Conservation (phyloP, 2,329 filamentous ascomycete species). For the Monilinia fructigena region DNA sequence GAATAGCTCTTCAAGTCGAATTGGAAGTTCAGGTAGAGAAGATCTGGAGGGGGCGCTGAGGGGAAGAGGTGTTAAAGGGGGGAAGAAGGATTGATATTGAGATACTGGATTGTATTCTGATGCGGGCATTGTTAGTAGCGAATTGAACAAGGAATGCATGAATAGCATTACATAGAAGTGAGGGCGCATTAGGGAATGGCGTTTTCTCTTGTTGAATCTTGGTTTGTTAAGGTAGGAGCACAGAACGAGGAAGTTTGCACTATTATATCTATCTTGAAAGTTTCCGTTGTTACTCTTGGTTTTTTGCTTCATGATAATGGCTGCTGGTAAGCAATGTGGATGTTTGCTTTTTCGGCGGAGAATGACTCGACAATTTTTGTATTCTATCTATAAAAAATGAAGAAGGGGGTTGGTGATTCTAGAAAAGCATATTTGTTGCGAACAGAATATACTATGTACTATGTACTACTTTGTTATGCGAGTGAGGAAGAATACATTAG, state of each 20-base stretch:
- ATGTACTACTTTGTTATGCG: neutral
- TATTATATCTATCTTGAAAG: neutral
- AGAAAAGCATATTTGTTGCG: neutral
- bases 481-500: neutral
- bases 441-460: neutral
- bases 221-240: neutral
- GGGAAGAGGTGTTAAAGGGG: constrained; percentile 20
- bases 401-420: neutral
- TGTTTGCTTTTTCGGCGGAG: neutral
- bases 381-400: neutral
- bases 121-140: neutral
- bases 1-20: constrained; percentile 23
- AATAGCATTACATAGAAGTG: constrained; percentile 10
- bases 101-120: neutral
- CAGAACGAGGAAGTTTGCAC: neutral
- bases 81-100: constrained; percentile 13
- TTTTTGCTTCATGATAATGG: too few relatives aligned
- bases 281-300: neutral
- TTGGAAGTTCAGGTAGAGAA: constrained; percentile 30
- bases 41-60: constrained; percentile 29
- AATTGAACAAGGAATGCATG: neutral
- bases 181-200: constrained; percentile 9
- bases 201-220: neutral
- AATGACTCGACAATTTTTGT: neutral
- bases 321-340: neutral